These are phyloP conservation scores for Somion occarium DNA, from an alignment of 1,284 basidiomycete species.

Conservation along the genomic window DNA sequence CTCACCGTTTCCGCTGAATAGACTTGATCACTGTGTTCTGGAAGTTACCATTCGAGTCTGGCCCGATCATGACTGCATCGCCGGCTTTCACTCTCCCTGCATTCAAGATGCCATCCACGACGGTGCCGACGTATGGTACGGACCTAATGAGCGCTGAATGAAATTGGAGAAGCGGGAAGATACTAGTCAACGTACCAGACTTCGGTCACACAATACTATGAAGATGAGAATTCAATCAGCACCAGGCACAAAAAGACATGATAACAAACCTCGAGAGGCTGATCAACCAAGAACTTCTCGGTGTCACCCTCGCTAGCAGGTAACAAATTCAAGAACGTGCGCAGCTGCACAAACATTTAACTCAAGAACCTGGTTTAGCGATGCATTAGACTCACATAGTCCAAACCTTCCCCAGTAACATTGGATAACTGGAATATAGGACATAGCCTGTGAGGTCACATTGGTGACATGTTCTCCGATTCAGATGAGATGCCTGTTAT, in stretches of 20 bases:
- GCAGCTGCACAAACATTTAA: slow-evolving; percentile 40
- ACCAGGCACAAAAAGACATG: not conserved
- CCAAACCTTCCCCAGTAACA: slow-evolving; percentile 90
- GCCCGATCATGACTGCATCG: slow-evolving; percentile 84
- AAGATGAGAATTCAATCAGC: slow-evolving; percentile 8
- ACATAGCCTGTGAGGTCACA: slow-evolving; percentile 70
- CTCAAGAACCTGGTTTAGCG: not conserved
- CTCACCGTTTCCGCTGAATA: slow-evolving; percentile 89
- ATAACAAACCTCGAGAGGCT: slow-evolving; percentile 74
- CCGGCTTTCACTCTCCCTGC: slow-evolving; percentile 73
- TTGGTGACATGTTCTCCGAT: not conserved
- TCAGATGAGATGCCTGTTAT: too few species aligned
- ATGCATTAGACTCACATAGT: slow-evolving; percentile 44
- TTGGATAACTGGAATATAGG: slow-evolving; percentile 95
- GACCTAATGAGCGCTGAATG: slow-evolving; percentile 40
- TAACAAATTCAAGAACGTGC: slow-evolving; percentile 82
- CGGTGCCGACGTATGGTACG: slow-evolving; percentile 93
- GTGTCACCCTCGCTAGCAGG: slow-evolving; percentile 80
- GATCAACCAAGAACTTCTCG: slow-evolving; percentile 79
- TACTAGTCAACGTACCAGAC: slow-evolving; percentile 37
- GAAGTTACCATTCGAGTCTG: slow-evolving; percentile 91
- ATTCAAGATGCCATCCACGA: slow-evolving; percentile 89
- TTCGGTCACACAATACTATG: slow-evolving; percentile 76
- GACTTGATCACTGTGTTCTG: slow-evolving; percentile 79
- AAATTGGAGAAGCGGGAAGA: slow-evolving; percentile 37